These are phyloP conservation scores for Acer negundo DNA, from an alignment of 345 rosid genomes.

Conservation along the genomic window DNA sequence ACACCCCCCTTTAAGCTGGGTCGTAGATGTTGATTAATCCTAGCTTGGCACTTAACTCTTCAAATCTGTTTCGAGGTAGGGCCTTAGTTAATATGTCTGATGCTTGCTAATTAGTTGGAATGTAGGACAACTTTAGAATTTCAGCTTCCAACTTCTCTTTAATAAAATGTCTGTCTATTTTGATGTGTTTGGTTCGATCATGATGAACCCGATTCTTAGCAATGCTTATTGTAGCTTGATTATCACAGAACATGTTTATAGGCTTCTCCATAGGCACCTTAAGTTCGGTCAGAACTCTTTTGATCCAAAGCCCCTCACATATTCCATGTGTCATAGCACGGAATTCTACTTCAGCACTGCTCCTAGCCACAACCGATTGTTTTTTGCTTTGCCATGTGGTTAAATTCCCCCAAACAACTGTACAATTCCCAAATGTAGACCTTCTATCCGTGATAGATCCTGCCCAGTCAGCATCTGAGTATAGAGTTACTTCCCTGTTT, in stretches of 20 bases:
- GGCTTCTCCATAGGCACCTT: not conserved
- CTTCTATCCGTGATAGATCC: not conserved
- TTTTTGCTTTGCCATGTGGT: not conserved
- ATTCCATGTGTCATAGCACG: not conserved
- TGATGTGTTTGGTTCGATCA: not conserved
- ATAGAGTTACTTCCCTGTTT: not conserved
- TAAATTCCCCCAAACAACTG: not conserved
- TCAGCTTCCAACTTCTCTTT: not conserved
- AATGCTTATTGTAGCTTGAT: not conserved
- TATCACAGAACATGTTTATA: not conserved
- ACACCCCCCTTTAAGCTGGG: no score
- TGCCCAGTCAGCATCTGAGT: not conserved
- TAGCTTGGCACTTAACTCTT: no score
- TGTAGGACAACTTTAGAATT: not conserved
- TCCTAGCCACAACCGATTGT: not conserved
- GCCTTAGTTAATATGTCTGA: not conserved
- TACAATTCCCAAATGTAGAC: not conserved
- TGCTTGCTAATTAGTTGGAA: not conserved
- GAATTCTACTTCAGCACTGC: not conserved
- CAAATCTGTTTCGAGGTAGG: no score
- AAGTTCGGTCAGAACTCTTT: no score
- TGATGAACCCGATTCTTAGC: no score
- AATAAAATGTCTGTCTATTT: not conserved
- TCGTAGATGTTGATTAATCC: no score
- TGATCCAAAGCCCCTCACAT: no score